Base-by-base conservation (phyloP, 2,329 filamentous ascomycete genomes). In the Hypoxylon sp. region DNA sequence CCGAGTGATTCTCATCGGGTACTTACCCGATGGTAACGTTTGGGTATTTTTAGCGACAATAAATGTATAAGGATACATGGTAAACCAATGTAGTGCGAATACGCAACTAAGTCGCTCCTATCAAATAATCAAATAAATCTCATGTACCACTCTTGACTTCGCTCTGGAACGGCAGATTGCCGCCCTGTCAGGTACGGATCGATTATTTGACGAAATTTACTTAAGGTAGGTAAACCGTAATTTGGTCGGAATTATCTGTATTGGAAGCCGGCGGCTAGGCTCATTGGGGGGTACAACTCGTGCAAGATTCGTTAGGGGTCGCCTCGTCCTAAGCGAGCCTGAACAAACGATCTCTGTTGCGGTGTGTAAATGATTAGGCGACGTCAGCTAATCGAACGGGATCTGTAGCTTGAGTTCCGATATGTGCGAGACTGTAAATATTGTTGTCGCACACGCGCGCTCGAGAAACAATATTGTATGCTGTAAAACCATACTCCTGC, bases 121-220 rank as follows among this genome's bases (percentile, higher is more conserved):
- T 47, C 7, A 17, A 59, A 59, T 50, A 32, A 32, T 47, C 7
- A 24, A 59, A 59, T 50, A 32, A 32, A 32, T 50, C 52, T 53
- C 35, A 31, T 46, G 65, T 63, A 60, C 68, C 62, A 56, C 5
- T 52, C 17, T 50, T 61, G n/a, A 13, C 21, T 46, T 35, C 19
- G 24, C 52, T 68, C 58, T 57, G 55, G 68, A 39, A 68, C 62
- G 59, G 57, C 35, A 65, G 55, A 68, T 70, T 70, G 61, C 57
- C 57, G 44, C 39, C 48, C 63, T 67, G 60, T 32, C 64, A 67
- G 64, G 64, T 59, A 65, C 53, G 32, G 53, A 53, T 59, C 19
- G 29, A 52, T 62, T 56, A 39, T 46, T 57, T 37, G 31, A 29
- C 52, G 17, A 24, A 29, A 51, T 21, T 39, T 27, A 27, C 39